phyloP scores from a whole-genome alignment of 2,329 filamentous ascomycete species.

The Lecanicillium sp. region DNA sequence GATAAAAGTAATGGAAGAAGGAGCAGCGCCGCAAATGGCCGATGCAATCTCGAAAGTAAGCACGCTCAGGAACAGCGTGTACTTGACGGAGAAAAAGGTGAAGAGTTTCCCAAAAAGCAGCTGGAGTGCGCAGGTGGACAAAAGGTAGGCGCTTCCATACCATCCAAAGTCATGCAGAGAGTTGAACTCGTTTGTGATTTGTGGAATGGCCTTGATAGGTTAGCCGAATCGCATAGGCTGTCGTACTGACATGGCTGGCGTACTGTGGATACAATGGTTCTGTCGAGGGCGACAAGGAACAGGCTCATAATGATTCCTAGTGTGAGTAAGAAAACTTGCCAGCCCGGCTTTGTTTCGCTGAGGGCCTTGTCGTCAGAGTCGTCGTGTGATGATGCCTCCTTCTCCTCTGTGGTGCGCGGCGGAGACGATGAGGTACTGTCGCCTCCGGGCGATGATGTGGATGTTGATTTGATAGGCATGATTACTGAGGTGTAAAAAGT shows the following conservation, averaged over 20 bases:
- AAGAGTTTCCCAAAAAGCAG: conserved; percentile 34
- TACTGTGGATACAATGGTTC: conserved; percentile 5
- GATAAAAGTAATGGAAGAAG: conserved; percentile 22
- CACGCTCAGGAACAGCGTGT: conserved; percentile 11
- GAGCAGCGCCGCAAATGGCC: conserved; percentile 21
- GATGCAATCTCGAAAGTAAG: conserved; percentile 17
- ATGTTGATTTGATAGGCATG: too few species aligned
- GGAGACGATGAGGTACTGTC: too few species aligned
- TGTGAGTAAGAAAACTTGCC: background rate
- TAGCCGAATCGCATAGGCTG: too few species aligned
- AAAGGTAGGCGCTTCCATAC: conserved; percentile 31
- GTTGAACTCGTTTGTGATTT: conserved; percentile 24
- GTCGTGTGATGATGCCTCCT: background rate
- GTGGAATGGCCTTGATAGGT: conserved; percentile 19
- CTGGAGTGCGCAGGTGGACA: conserved; percentile 29
- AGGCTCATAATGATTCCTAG: conserved; percentile 10
- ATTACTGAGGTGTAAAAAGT: too few species aligned
- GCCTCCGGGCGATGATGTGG: too few species aligned
- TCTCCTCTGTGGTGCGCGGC: too few species aligned
- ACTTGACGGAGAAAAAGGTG: conserved; percentile 18
- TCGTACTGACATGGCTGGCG: too few species aligned
- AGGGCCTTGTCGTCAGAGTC: background rate
- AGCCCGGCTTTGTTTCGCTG: background rate
- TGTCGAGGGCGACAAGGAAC: conserved; percentile 12
- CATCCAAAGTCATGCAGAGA: conserved; percentile 34